These are phyloP conservation scores for Veloboletus limbatus DNA, from an alignment of 1,284 basidiomycete genomes.

Conservation along the genomic window DNA sequence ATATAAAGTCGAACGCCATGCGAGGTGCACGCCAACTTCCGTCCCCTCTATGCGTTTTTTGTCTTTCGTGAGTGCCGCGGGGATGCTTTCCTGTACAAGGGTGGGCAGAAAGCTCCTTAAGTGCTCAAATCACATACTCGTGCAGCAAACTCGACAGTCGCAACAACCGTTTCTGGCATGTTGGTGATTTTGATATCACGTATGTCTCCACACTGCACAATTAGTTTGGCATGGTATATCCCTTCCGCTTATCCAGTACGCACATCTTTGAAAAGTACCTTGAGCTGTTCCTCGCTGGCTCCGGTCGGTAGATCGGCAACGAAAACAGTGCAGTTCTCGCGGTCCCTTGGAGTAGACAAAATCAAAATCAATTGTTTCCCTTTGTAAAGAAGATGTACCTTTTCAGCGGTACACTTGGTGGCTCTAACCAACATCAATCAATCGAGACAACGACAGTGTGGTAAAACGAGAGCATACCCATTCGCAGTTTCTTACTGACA, in stretches of 20 bases:
- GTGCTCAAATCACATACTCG: constrained; percentile 46
- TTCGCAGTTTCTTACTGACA: constrained; percentile 61
- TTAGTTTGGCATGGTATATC: constrained; percentile 12
- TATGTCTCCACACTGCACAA: constrained; percentile 74
- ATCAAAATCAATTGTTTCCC: background rate
- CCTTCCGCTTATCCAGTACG: constrained; percentile 30
- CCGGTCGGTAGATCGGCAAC: constrained; percentile 68
- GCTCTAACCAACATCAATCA: constrained; percentile 36
- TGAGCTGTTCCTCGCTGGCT: constrained; percentile 66
- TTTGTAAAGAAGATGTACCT: constrained; percentile 42
- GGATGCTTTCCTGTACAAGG: constrained; percentile 64
- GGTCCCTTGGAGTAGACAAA: constrained; percentile 64
- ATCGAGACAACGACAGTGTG: background rate
- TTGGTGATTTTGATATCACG: constrained; percentile 76
- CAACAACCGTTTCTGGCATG: constrained; percentile 57
- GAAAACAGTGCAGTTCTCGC: constrained; percentile 92
- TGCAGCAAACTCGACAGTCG: constrained; percentile 77
- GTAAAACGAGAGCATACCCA: constrained; percentile 41
- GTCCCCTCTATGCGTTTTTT: constrained; percentile 77
- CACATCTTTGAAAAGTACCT: constrained; percentile 81
- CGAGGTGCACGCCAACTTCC: constrained; percentile 82
- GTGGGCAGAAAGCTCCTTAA: background rate
- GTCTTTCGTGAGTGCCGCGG: constrained; percentile 88
- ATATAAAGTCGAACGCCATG: constrained; percentile 94
- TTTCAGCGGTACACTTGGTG: constrained; percentile 50